Evolutionary conservation across 495 filamentous ascomycete species (phyloP).

Genomic region (Trypethelium eluteriae): DNA sequence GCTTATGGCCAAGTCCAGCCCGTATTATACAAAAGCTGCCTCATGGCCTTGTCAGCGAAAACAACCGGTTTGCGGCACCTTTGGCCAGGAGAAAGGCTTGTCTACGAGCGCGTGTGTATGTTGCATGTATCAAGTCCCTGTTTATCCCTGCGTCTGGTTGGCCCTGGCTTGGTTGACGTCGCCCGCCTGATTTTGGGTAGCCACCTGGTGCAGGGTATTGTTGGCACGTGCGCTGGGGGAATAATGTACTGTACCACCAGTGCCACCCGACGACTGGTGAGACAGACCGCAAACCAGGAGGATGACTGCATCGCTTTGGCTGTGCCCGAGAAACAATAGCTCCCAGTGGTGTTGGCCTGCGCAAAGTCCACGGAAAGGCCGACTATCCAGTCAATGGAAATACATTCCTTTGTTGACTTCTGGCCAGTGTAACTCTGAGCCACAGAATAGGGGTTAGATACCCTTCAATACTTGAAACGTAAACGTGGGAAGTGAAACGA

Average conservation of each 20-base stretch:
- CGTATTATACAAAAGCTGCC: neutral
- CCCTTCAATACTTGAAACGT: too few species aligned
- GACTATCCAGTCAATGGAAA: too few species aligned
- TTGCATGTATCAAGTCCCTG: neutral
- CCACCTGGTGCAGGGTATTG: neutral
- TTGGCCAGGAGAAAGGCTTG: neutral
- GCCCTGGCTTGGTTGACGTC: neutral
- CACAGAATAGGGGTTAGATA: too few species aligned
- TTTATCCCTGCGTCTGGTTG: constrained; percentile 2
- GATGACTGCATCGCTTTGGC: neutral
- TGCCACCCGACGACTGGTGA: neutral
- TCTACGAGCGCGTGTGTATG: neutral
- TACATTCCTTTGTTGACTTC: too few species aligned
- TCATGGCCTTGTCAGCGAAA: neutral
- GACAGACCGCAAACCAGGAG: constrained; percentile 5
- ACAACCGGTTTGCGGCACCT: neutral
- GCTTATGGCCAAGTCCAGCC: neutral
- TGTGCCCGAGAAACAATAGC: too few species aligned
- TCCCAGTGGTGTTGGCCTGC: too few species aligned
- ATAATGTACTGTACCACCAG: neutral
- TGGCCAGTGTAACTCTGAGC: too few species aligned
- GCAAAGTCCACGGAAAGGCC: too few species aligned
- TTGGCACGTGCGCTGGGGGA: neutral
- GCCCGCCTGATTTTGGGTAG: neutral
- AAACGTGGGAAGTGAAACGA: too few species aligned